Evolutionary conservation across 2,329 filamentous ascomycete species (phyloP).

Genomic region (Cordyceps militaris): DNA sequence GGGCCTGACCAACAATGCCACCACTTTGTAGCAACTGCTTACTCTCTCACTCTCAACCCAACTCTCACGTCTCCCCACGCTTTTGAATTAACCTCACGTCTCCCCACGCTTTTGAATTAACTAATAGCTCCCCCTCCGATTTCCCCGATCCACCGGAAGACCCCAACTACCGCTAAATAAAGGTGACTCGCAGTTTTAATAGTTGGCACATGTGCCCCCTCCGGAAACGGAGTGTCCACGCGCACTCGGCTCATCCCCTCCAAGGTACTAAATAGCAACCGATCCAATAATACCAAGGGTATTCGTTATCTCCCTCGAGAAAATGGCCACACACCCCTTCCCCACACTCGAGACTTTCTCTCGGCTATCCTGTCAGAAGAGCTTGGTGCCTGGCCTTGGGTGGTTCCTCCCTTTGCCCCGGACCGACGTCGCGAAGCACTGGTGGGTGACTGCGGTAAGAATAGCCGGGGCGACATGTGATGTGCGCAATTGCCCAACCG

Average conservation of each 20-base stretch:
- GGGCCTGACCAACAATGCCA: too few species aligned
- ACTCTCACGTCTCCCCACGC: background rate
- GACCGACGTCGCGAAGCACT: background rate
- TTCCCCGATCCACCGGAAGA: constrained; percentile 1
- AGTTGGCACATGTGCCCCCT: background rate
- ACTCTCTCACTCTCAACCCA: background rate
- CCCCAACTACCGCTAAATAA: background rate
- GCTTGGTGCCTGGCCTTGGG: constrained; percentile 2
- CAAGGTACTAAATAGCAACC: background rate
- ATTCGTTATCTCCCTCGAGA: background rate
- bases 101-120: background rate
- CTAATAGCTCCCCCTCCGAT: background rate
- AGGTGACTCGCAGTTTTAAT: background rate
- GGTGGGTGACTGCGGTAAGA: background rate
- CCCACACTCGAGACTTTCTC: background rate
- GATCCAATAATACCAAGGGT: constrained; percentile 1
- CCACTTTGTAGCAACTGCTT: too few species aligned
- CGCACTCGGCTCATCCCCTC: background rate
- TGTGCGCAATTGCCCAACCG: background rate
- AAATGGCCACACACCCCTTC: background rate
- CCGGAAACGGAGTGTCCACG: constrained; percentile 8
- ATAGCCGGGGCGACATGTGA: constrained; percentile 10
- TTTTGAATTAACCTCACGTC: background rate
- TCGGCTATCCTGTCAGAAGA: constrained; percentile 3
- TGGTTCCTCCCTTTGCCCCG: background rate